A percentile compares a stretch with the other conserved stretches of the same genome.
phyloP scores from a whole-genome alignment of 441 rosid species.

The Eruca vesicaria region DNA sequence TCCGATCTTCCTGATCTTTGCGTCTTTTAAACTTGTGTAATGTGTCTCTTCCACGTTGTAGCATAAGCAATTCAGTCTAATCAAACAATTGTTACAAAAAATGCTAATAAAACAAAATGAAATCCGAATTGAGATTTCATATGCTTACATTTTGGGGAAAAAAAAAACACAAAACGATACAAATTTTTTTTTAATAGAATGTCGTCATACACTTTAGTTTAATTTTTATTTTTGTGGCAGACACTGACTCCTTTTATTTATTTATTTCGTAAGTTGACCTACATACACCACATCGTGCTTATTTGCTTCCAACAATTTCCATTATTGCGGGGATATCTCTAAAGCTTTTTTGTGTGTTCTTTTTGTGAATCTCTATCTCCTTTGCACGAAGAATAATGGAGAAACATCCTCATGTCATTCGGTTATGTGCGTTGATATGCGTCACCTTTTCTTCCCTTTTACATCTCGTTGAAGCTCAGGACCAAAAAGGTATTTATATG shows the following conservation, averaged over 20 bases:
- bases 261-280: neutral
- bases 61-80: neutral
- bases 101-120: too few relatives aligned
- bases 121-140: neutral
- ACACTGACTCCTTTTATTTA: neutral
- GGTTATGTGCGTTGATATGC: slow-evolving; percentile 17
- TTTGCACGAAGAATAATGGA: neutral
- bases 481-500: slow-evolving; percentile 16
- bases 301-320: neutral
- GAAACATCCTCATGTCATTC: too few relatives aligned
- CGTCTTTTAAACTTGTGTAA: neutral
- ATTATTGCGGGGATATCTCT: neutral
- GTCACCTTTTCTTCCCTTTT: neutral
- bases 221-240: neutral
- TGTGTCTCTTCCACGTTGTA: slow-evolving; percentile 1
- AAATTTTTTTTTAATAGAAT: too few relatives aligned
- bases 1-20: slow-evolving; percentile 1
- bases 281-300: neutral
- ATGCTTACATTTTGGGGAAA: too few relatives aligned
- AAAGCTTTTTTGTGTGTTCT: neutral
- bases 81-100: too few relatives aligned
- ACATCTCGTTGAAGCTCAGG: slow-evolving; percentile 22
- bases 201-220: neutral
- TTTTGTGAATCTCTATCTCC: neutral
- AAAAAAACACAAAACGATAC: too few relatives aligned